Base-by-base conservation (phyloP, 2,329 filamentous ascomycete genomes). In the Alternaria angustiovoidea region DNA sequence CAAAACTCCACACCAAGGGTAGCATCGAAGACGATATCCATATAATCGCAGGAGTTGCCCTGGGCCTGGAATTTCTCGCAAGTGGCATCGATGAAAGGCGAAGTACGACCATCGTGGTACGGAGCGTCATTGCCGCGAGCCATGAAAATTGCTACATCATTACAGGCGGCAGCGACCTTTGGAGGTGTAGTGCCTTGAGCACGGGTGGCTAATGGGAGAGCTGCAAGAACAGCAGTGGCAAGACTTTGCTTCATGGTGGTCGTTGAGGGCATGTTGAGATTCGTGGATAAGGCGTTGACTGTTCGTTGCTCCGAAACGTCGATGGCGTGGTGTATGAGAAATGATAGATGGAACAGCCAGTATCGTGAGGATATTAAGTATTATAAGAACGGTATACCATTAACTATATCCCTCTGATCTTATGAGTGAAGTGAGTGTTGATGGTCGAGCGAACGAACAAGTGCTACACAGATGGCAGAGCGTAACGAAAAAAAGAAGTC, bases 71-170 rank as follows among this genome's bases (percentile, higher is more conserved):
- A 48, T 28, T 59, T 59, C 16, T 18, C 42, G 43, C 56, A 59
- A 5, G 43, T 54, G 16, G 56, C 51, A 28, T 59, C 56, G 18
- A 38, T 48, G 12, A 59, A 59, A 20, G 42, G 42, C 7, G 56
- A 54, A 34, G 56, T 59, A n/a, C 56, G 56, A 38, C 51, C 51
- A 22, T 59, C 56, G 43, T 41, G 43, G 43, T 59, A 59, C 9
- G 56, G 51, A 18, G 56, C 56, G 38, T 59, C 56, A 18, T 59
- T 59, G 16, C 56, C 56, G n/a, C 56, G 56, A 20, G 56, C 56
- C 56, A 59, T 49, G 28, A 59, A 59, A 22, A 59, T 54, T 11
- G 56, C 56, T 16, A 59, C 56, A 43, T 59, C 43, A 20, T 54
- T 59, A 49, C 56, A 59, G 14, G 42, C 51, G 12, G 56, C 56